Evolutionary conservation across 345 rosid genomes (phyloP).

Genomic region (Hibiscus tridactylites): DNA sequence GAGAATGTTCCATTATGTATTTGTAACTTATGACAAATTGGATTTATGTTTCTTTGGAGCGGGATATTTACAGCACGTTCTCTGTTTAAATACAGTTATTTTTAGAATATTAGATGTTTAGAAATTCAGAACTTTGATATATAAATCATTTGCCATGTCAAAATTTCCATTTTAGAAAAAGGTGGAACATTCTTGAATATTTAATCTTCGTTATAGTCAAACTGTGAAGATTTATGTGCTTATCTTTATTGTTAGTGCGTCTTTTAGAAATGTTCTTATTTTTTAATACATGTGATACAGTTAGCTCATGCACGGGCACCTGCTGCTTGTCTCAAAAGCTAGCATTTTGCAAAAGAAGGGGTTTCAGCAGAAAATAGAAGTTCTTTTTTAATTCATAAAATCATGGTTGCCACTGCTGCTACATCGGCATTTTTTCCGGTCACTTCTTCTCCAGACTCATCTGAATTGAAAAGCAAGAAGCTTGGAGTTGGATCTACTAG

Average conservation of each 20-base stretch:
- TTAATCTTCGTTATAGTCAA: background rate
- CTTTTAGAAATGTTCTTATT: background rate
- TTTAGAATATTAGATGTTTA: too few relatives aligned
- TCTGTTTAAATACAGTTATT: background rate
- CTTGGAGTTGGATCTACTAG: slow-evolving; percentile 41
- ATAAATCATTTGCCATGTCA: background rate
- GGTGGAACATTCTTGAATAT: background rate
- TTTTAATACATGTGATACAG: background rate
- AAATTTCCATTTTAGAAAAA: background rate
- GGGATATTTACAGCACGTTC: background rate
- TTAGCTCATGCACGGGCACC: background rate
- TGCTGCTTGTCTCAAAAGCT: background rate
- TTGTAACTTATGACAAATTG: background rate
- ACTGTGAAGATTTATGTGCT: background rate
- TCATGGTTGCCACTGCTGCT: slow-evolving; percentile 77
- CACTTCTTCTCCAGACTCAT: slow-evolving; percentile 44
- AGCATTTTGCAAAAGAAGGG: background rate
- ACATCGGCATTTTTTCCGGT: slow-evolving; percentile 62
- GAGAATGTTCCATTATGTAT: background rate
- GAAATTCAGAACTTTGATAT: too few relatives aligned
- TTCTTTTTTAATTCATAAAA: background rate
- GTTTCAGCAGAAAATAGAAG: background rate
- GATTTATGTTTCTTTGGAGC: background rate
- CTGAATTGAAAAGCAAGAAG: slow-evolving; percentile 40
- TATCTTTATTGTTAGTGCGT: background rate